A percentile compares a stretch with the other conserved stretches of the same genome.
These are phyloP conservation scores for Leavenworthia alabamica DNA, from an alignment of 345 rosid species.

Conservation along the genomic window DNA sequence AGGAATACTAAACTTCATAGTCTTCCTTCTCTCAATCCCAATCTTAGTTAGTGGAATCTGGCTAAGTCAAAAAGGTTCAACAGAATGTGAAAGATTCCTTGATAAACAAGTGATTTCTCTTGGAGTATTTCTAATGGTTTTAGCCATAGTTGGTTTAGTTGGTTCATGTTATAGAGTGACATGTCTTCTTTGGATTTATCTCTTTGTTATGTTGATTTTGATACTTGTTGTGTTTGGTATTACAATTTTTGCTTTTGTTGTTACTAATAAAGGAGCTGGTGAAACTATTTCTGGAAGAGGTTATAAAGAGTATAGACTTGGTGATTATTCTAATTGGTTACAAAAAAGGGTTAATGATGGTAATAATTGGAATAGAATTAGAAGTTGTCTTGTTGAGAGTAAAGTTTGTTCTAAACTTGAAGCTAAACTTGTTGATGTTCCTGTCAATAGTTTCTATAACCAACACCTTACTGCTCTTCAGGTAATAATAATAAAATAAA, in stretches of 20 bases:
- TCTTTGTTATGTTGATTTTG: constrained; percentile 75
- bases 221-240: constrained; percentile 57
- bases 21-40: constrained; percentile 73
- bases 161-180: constrained; percentile 88
- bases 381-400: constrained; percentile 62
- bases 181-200: constrained; percentile 84
- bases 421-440: constrained; percentile 24
- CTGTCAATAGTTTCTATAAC: constrained; percentile 21
- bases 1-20: constrained; percentile 67
- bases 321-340: constrained; percentile 72
- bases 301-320: constrained; percentile 77
- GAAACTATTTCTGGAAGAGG: constrained; percentile 44
- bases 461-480: constrained; percentile 52
- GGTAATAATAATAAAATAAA: too few relatives aligned
- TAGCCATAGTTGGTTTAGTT: constrained; percentile 74
- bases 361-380: constrained; percentile 70
- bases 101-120: constrained; percentile 67
- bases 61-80: constrained; percentile 56
- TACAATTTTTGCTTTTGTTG: constrained; percentile 79
- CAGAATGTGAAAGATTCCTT: constrained; percentile 79
- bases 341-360: constrained; percentile 48
- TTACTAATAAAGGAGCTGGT: constrained; percentile 93
- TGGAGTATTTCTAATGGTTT: constrained; percentile 72
- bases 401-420: constrained; percentile 51
- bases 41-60: constrained; percentile 79